phyloP scores from a whole-genome alignment of 305 asterid genomes.

The Vinca major region DNA sequence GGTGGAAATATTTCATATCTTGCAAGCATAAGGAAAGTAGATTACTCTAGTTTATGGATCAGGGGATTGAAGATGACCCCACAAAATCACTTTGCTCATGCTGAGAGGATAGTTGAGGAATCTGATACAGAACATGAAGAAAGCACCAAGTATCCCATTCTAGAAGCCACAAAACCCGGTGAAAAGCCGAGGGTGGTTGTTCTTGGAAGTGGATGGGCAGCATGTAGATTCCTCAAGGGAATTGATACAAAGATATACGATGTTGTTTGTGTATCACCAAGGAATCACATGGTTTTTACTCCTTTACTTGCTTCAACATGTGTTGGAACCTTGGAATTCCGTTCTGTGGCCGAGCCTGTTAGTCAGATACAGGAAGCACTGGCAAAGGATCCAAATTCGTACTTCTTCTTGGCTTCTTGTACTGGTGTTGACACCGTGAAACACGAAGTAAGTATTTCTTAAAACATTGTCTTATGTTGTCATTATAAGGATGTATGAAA shows the following conservation, averaged over 20 bases:
- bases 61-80: conserved; percentile 56
- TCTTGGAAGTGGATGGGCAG: conserved; percentile 94
- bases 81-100: conserved; percentile 37
- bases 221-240: conserved; percentile 85
- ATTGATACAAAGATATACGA: conserved; percentile 64
- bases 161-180: conserved; percentile 72
- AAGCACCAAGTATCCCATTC: conserved; percentile 44
- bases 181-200: conserved; percentile 89
- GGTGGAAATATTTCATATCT: conserved; percentile 22
- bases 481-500: background rate
- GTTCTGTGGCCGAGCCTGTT: conserved; percentile 85
- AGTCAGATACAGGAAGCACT: conserved; percentile 79
- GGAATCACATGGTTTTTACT: conserved; percentile 95
- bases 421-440: conserved; percentile 48
- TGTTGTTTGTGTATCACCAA: conserved; percentile 83
- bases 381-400: conserved; percentile 79
- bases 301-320: conserved; percentile 95
- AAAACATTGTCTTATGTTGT: background rate
- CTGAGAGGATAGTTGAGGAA: conserved; percentile 38
- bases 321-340: conserved; percentile 87
- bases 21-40: conserved; percentile 22
- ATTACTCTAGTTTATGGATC: conserved; percentile 26
- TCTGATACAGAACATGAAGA: conserved; percentile 43
- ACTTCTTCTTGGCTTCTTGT: conserved; percentile 72
- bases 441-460: conserved; percentile 56